Percentiles rank a stretch among this genome's conserved stretches.
These are phyloP conservation scores for Clausena lansium DNA, from an alignment of 345 rosid genomes.

Conservation along the genomic window DNA sequence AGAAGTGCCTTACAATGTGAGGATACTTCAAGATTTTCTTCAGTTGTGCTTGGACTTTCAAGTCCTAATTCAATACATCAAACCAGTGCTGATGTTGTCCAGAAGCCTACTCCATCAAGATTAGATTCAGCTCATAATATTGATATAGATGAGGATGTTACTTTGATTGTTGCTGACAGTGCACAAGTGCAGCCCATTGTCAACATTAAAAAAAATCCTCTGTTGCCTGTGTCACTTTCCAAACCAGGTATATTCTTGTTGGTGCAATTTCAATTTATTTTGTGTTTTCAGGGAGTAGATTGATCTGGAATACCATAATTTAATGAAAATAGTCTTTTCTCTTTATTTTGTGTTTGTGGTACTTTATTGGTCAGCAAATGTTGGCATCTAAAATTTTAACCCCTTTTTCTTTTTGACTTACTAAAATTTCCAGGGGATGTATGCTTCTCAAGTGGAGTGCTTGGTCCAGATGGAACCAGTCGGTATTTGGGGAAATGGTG, in stretches of 20 bases:
- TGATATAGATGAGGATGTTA: constrained; percentile 33
- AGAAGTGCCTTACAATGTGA: constrained; percentile 18
- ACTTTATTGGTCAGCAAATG: neutral
- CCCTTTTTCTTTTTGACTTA: neutral
- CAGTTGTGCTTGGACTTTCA: constrained; percentile 21
- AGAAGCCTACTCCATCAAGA: constrained; percentile 15
- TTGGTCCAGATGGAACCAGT: constrained; percentile 70
- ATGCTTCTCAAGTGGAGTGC: constrained; percentile 69
- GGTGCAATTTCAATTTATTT: constrained; percentile 4
- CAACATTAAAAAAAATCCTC: constrained; percentile 52
- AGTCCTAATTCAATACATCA: constrained; percentile 24
- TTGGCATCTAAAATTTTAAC: neutral
- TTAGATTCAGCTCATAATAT: constrained; percentile 17
- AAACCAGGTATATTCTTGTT: constrained; percentile 48
- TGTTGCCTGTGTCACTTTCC: constrained; percentile 27
- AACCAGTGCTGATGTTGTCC: constrained; percentile 11
- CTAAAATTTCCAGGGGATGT: constrained; percentile 43
- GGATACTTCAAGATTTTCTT: constrained; percentile 19
- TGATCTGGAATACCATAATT: neutral
- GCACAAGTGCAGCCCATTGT: constrained; percentile 29
- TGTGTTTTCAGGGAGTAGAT: neutral
- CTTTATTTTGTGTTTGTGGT: neutral
- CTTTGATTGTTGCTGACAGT: constrained; percentile 21
- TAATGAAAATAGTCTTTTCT: neutral
- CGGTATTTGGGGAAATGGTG: constrained; percentile 84